phyloP scores from a whole-genome alignment of 345 rosid genomes.

The Garcia nutans region DNA sequence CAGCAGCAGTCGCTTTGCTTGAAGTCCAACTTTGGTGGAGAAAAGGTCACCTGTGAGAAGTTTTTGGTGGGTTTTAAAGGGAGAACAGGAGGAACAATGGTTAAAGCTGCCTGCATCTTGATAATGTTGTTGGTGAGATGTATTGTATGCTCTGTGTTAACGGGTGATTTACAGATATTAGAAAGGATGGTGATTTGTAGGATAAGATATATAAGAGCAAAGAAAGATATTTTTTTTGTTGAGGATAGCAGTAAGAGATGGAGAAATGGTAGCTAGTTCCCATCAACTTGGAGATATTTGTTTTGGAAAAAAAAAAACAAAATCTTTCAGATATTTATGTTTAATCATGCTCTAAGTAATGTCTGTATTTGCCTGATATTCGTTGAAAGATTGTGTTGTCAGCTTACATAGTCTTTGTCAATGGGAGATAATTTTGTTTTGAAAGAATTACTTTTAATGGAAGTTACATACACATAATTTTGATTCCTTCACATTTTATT shows the following conservation, averaged over 20 bases:
- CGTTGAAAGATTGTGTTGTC: no score
- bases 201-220: neutral
- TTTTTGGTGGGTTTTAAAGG: constrained; percentile 26
- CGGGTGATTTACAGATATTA: neutral
- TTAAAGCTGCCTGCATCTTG: constrained; percentile 45
- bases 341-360: neutral
- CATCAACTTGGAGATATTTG: constrained; percentile 32
- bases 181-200: constrained; percentile 18
- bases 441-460: no score
- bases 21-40: constrained; percentile 20
- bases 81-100: constrained; percentile 28
- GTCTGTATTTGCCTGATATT: neutral
- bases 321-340: constrained; percentile 14
- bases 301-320: neutral
- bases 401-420: no score
- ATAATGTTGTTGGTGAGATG: neutral
- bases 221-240: constrained; percentile 14
- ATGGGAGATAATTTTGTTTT: no score
- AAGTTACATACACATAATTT: no score
- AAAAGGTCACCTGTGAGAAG: constrained; percentile 9
- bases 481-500: neutral
- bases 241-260: constrained; percentile 8
- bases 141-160: no score
- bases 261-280: constrained; percentile 10
- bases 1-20: constrained; percentile 30